phyloP scores from a whole-genome alignment of 2,329 filamentous ascomycete genomes.

The Thelonectria rubi region DNA sequence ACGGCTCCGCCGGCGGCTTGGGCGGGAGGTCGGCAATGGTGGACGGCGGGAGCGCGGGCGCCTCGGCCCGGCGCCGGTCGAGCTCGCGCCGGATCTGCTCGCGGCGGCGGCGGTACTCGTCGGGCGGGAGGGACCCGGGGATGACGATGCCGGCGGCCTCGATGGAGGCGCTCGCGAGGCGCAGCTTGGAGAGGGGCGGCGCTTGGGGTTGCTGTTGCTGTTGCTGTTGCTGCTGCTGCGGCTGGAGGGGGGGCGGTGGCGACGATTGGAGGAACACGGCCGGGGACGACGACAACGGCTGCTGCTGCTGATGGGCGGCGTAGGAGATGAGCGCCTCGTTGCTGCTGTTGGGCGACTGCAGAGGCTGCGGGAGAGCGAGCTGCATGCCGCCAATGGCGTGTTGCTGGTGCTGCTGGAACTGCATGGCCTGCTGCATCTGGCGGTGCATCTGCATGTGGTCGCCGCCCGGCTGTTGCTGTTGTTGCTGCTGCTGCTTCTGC shows the following conservation, averaged over 20 bases:
- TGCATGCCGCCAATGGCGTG: background rate
- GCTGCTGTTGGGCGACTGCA: background rate
- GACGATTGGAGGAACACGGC: background rate
- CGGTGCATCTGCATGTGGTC: no score
- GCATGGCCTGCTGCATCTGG: background rate
- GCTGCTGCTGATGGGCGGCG: no score
- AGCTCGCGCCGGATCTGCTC: conserved; percentile 34
- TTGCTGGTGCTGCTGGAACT: no score
- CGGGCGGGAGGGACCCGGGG: conserved; percentile 21
- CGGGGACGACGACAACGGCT: background rate
- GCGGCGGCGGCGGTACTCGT: conserved; percentile 34
- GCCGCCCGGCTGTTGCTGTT: background rate
- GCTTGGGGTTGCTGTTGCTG: no score
- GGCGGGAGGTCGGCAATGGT: conserved; percentile 39
- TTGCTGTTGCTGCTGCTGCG: background rate
- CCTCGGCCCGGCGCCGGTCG: conserved; percentile 30
- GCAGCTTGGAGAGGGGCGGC: background rate
- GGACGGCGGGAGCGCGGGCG: conserved; percentile 43
- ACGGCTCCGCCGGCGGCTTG: conserved; percentile 38
- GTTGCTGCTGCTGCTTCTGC: background rate
- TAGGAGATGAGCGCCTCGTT: background rate
- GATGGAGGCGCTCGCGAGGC: conserved; percentile 5
- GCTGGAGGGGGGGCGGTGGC: background rate
- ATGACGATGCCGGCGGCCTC: conserved; percentile 34
- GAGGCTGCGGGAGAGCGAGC: background rate